A percentile compares a stretch with the other conserved stretches of the same genome.
These are phyloP conservation scores for Trypanosoma melophagium DNA, from an alignment of 208 protist genomes.

Conservation along the genomic window DNA sequence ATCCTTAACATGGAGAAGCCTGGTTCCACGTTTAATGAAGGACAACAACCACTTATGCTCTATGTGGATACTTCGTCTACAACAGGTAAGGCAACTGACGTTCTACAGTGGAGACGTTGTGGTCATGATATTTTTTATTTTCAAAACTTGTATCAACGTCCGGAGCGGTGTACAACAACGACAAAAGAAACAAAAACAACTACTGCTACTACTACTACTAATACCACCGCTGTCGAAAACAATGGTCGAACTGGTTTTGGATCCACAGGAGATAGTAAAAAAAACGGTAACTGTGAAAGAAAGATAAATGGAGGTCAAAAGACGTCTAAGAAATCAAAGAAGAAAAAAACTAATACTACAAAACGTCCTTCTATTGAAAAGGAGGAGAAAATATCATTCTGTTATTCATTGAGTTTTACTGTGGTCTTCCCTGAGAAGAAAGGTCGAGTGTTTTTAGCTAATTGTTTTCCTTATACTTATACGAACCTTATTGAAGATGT, in stretches of 20 bases:
- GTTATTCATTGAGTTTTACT: conserved; percentile 93
- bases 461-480: conserved; percentile 97
- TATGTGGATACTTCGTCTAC: conserved; percentile 40
- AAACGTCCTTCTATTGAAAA: background rate
- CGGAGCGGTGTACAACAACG: conserved; percentile 36
- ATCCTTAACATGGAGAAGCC: conserved; percentile 97
- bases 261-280: background rate
- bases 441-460: conserved; percentile 91
- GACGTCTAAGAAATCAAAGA: conserved; percentile 10
- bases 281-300: background rate
- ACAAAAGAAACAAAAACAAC: too few relatives aligned
- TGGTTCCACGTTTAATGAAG: conserved; percentile 94
- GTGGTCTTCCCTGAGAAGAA: conserved; percentile 72
- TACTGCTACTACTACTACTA: background rate
- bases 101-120: conserved; percentile 49
- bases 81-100: background rate
- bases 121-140: conserved; percentile 87
- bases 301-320: conserved; percentile 10
- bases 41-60: conserved; percentile 91
- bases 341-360: conserved; percentile 13
- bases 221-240: background rate
- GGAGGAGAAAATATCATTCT: conserved; percentile 30
- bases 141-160: conserved; percentile 66
- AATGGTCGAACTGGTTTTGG: conserved; percentile 1
- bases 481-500: conserved; percentile 78